Evolutionary conservation across 2,329 filamentous ascomycete species (phyloP).

Genomic region (Chlorencoelia australis): DNA sequence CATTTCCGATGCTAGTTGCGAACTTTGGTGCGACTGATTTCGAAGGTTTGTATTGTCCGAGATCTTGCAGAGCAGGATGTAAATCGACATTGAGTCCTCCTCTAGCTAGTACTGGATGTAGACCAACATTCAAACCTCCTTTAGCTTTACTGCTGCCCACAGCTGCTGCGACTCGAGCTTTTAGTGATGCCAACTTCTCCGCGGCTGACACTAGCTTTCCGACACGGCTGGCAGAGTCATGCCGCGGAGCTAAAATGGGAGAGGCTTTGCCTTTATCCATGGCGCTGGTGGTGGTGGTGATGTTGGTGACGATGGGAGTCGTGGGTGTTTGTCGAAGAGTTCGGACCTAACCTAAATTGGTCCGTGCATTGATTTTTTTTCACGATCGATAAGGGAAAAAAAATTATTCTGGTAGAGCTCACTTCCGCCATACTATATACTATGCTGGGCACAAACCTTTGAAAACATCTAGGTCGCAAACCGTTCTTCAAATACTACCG

Average conservation of each 20-base stretch:
- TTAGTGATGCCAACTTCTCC: constrained; percentile 65
- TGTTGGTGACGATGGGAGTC: too few relatives aligned
- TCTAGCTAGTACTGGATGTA: constrained; percentile 30
- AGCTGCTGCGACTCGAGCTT: constrained; percentile 68
- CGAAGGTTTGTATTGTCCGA: constrained; percentile 38
- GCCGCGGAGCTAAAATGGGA: constrained; percentile 44
- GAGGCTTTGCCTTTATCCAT: constrained; percentile 44
- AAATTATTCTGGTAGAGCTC: too few relatives aligned
- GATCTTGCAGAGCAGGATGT: constrained; percentile 56
- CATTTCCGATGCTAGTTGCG: constrained; percentile 31
- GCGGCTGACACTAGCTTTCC: constrained; percentile 48
- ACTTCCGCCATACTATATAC: too few relatives aligned
- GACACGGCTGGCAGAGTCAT: constrained; percentile 43
- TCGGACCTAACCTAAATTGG: too few relatives aligned
- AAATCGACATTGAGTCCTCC: constrained; percentile 33
- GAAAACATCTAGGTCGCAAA: too few relatives aligned
- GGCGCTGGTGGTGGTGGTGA: not conserved
- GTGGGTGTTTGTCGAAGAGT: too few relatives aligned
- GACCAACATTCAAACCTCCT: constrained; percentile 34
- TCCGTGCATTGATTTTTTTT: too few relatives aligned
- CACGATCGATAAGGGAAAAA: too few relatives aligned
- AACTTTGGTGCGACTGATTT: constrained; percentile 29
- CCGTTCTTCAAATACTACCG: too few relatives aligned
- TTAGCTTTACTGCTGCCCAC: constrained; percentile 44
- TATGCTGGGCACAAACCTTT: too few relatives aligned